Evolutionary conservation across 2,329 filamentous ascomycete species (phyloP).

Genomic region (Domatiomyces globalis): DNA sequence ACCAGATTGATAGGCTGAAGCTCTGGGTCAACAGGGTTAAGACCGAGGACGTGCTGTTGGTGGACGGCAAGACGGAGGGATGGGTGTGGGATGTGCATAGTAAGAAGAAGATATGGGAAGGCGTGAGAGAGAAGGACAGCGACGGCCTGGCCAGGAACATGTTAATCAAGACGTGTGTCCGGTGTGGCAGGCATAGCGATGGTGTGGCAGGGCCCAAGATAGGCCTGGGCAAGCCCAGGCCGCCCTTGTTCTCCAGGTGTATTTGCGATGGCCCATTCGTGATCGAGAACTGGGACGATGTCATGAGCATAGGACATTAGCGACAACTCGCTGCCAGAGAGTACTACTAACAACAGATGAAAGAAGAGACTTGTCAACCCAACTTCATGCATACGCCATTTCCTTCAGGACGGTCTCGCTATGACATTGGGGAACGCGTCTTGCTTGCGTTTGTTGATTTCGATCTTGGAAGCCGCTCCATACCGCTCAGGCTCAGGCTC

Average conservation of each 20-base stretch:
- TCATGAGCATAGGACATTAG: background rate
- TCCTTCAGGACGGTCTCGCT: background rate
- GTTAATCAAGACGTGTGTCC: slow-evolving; percentile 15
- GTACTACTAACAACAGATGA: no score
- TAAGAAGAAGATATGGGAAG: slow-evolving; percentile 12
- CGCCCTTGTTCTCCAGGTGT: slow-evolving; percentile 12
- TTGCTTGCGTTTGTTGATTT: background rate
- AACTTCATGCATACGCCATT: background rate
- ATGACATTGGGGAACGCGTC: background rate
- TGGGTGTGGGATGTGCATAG: slow-evolving; percentile 14
- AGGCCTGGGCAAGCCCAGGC: slow-evolving; percentile 12
- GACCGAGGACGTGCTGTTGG: slow-evolving; percentile 13
- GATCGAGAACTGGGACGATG: slow-evolving; percentile 10
- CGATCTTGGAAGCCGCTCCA: background rate
- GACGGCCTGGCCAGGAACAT: slow-evolving; percentile 1
- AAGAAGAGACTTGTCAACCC: no score
- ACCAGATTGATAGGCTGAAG: slow-evolving; percentile 48
- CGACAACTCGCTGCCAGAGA: no score
- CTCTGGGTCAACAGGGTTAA: slow-evolving; percentile 32
- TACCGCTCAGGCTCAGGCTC: background rate
- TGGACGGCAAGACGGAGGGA: slow-evolving; percentile 37
- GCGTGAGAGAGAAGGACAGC: slow-evolving; percentile 3
- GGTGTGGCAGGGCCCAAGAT: slow-evolving; percentile 9
- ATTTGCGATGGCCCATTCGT: slow-evolving; percentile 18
- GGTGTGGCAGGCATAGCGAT: slow-evolving; percentile 18